Evolutionary conservation across 2,329 filamentous ascomycete species (phyloP).

Genomic region (Paecilomyces niveus): DNA sequence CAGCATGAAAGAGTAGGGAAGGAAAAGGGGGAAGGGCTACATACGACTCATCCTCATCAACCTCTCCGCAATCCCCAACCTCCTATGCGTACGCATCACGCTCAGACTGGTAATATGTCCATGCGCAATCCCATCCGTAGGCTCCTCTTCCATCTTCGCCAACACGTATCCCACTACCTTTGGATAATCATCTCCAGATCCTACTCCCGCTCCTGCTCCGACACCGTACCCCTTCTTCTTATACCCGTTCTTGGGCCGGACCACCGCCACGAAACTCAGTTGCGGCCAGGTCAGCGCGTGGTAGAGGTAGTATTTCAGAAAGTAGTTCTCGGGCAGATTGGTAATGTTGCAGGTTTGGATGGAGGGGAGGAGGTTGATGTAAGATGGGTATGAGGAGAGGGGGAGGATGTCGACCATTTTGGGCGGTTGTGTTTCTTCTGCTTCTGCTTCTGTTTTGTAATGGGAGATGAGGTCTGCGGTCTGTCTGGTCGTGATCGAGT

Average conservation of each 20-base stretch:
- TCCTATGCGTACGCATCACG: conserved; percentile 91
- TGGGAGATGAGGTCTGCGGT: no score
- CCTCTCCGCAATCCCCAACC: conserved; percentile 91
- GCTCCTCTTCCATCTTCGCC: conserved; percentile 99
- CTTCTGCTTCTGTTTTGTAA: neutral
- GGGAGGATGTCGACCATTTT: conserved; percentile 45
- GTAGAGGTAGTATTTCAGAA: conserved; percentile 99
- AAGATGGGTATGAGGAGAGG: conserved; percentile 39
- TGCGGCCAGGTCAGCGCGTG: conserved; percentile 98
- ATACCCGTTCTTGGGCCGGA: conserved; percentile 70
- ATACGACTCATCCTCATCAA: conserved; percentile 92
- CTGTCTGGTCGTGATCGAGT: no score
- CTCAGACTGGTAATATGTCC: conserved; percentile 93
- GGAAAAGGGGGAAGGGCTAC: conserved; percentile 31
- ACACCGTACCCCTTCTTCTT: conserved; percentile 56
- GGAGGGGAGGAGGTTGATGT: conserved; percentile 79
- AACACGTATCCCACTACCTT: conserved; percentile 99
- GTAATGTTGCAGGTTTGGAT: conserved; percentile 98
- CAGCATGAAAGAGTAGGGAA: neutral
- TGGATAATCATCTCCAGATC: conserved; percentile 59
- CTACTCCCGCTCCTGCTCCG: conserved; percentile 13
- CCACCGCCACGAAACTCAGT: conserved; percentile 91
- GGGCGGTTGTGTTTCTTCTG: neutral
- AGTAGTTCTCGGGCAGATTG: conserved; percentile 99
- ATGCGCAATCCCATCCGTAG: conserved; percentile 79